Percentiles rank a stretch among this genome's conserved stretches.
Conservation (phyloP, 352 stramenopile species). For the Phytophthora nicotianae region DNA sequence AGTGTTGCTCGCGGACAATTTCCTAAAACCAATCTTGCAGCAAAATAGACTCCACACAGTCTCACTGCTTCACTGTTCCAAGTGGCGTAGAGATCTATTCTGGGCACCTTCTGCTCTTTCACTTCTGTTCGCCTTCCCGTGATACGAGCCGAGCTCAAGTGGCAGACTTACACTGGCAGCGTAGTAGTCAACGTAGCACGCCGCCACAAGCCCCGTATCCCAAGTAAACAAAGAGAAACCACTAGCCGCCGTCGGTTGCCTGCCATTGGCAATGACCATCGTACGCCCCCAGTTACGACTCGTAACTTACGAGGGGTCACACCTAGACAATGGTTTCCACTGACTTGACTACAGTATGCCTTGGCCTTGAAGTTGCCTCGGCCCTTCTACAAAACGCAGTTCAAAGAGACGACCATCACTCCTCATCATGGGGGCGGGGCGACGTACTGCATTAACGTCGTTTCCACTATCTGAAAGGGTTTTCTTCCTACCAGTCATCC, state of each 20-base stretch:
- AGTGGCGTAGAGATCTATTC: background rate
- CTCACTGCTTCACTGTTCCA: no score
- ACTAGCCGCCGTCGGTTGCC: conserved; percentile 5
- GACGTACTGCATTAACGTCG: conserved; percentile 10
- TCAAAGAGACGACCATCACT: conserved; percentile 31
- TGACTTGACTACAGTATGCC: conserved; percentile 35
- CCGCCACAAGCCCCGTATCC: background rate
- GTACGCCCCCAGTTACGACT: no score
- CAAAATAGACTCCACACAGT: background rate
- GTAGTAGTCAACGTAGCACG: conserved; percentile 7
- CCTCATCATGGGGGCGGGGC: conserved; percentile 10
- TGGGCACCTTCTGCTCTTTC: background rate
- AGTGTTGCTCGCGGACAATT: no score
- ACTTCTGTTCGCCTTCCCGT: background rate
- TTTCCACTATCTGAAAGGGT: conserved; percentile 5
- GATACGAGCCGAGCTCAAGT: background rate
- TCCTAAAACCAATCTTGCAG: no score
- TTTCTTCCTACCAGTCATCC: conserved; percentile 24
- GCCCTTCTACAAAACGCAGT: conserved; percentile 25
- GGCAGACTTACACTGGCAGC: conserved; percentile 9
- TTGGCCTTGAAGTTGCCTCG: conserved; percentile 36
- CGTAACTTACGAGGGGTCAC: conserved; percentile 6
- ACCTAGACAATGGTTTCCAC: background rate
- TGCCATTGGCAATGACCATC: conserved; percentile 5
- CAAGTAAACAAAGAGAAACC: conserved; percentile 14